Conservation (phyloP, 306 rosid genomes). For the Trifolium subterraneum region DNA sequence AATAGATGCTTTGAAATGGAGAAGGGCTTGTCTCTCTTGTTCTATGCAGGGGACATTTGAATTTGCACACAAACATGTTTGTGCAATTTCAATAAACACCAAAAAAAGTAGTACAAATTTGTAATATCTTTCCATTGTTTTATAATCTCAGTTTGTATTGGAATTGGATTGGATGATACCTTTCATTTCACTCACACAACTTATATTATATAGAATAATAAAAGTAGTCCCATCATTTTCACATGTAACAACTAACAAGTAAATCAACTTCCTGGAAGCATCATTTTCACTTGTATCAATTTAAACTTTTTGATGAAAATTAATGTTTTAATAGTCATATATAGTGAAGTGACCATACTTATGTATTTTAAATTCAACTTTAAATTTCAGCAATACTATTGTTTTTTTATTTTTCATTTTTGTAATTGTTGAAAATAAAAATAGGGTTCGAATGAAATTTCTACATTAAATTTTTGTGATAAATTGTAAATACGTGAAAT, state of each 20-base stretch:
- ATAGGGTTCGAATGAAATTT: no score
- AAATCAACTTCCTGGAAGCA: not conserved
- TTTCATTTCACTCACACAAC: constrained; percentile 8
- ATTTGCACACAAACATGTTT: constrained; percentile 14
- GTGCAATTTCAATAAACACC: constrained; percentile 1
- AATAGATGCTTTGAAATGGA: constrained; percentile 27
- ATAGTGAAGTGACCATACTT: not conserved
- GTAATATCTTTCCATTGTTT: constrained; percentile 18
- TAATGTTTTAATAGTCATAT: not conserved
- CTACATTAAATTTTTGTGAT: no score
- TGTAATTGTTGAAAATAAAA: no score
- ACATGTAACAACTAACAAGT: not conserved
- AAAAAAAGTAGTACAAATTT: not conserved
- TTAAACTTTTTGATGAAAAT: no score
- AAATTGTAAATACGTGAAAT: no score
- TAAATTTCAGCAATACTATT: no score
- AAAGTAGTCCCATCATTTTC: not conserved
- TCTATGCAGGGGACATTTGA: constrained; percentile 19
- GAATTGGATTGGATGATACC: not conserved
- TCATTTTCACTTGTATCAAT: not conserved
- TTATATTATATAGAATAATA: not conserved
- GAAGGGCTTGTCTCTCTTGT: constrained; percentile 36
- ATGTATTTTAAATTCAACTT: no score
- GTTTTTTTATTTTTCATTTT: no score
- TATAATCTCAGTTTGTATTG: not conserved